Evolutionary conservation across 768 basidiomycete species (phyloP), one percentile per base, ranked within the genome.

Genomic region (Coprinellus micaceus): DNA sequence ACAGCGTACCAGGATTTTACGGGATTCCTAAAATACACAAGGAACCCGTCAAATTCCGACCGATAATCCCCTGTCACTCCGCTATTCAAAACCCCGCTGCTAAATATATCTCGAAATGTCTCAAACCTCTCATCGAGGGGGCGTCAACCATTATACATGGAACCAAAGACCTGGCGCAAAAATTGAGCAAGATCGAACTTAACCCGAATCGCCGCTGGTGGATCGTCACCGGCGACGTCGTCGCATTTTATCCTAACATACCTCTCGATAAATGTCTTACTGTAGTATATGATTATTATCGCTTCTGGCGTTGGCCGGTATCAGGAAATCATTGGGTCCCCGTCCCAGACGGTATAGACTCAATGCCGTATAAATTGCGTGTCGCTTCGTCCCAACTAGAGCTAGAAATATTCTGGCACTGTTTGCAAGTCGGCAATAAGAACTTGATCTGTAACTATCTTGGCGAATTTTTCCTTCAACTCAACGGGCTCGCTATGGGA

Each of bases 1-100:
- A 43, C 41, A 7, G 6, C n/a, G 30, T 40, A 15, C 52, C 52
- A 17, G 62, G 64, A 39, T 53, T 53, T 26, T 53, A 53, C 39
- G 67, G 67, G 4, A 71, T 72, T n/a, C 71, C 71, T n/a, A 71
- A 71, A 54, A 71, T 71, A 4, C 71, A 72, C 57, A 72, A 71
- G 54, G 53, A 63, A 53, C 69, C 69, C 3, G 53, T 63, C 13
- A 65, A 66, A 45, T 63, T 69, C 54, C 52, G 66, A 37, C 69
- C 63, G 9, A 73, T 73, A 19, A 58, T 73, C 40, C 71, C 71
- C 9, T 72, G 71, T 55, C 69, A 71, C 53, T 59, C 54, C 10
- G 66, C 65, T 24, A 54, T 66, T 11, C 61, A 63, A 45, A 64
- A 64, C 37, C 70, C 70, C 5, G 63, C 64, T 25, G 70, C 66